Percentiles rank a stretch among this genome's conserved stretches.
phyloP scores from a whole-genome alignment of 78 protist genomes.

The Protostelium mycophagum region DNA sequence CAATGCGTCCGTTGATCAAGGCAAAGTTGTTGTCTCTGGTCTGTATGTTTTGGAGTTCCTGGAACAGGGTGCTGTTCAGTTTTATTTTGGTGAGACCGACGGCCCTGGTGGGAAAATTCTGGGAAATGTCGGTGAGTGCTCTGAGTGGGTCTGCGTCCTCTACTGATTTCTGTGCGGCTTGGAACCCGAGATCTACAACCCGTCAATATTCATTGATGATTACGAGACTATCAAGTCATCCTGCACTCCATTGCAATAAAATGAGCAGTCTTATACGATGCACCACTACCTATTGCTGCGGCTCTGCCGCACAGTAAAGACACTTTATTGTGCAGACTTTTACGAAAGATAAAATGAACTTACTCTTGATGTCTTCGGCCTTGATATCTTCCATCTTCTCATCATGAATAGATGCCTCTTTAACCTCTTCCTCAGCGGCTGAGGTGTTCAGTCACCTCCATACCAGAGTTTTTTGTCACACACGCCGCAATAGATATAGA shows the following conservation, averaged over 20 bases:
- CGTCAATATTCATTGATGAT: background rate
- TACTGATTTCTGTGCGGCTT: background rate
- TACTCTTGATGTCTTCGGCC: background rate
- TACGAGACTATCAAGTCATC: background rate
- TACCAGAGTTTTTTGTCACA: no score
- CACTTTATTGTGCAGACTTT: no score
- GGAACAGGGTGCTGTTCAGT: background rate
- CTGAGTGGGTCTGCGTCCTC: background rate
- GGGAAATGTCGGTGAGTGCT: background rate
- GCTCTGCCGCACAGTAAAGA: no score
- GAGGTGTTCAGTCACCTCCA: no score
- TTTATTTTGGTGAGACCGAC: background rate
- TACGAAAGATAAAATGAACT: no score
- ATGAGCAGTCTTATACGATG: no score
- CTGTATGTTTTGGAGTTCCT: background rate
- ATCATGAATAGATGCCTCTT: no score
- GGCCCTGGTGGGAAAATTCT: background rate
- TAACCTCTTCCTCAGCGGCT: no score
- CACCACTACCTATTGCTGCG: no score
- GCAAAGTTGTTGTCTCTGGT: background rate
- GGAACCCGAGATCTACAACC: background rate
- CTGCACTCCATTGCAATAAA: no score
- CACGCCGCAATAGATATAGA: no score
- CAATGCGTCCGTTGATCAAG: background rate
- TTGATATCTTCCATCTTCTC: background rate